phyloP scores from a whole-genome alignment of 768 basidiomycete species.

The Kwoniella pini region DNA sequence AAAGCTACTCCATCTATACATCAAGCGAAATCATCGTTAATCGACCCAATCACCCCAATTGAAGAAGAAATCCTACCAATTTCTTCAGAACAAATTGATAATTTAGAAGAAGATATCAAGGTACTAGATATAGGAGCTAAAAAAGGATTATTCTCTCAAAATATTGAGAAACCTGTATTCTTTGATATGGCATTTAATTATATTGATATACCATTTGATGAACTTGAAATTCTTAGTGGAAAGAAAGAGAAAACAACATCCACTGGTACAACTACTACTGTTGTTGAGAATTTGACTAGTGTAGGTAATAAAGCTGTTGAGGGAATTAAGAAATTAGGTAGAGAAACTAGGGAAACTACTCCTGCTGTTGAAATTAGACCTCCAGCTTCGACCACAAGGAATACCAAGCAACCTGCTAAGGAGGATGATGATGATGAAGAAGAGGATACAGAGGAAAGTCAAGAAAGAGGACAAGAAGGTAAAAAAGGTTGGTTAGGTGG shows the following conservation, averaged over 20 bases:
- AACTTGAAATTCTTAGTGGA: slow-evolving; percentile 70
- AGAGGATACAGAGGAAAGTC: slow-evolving; percentile 52
- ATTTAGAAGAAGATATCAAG: slow-evolving; percentile 20
- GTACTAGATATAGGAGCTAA: slow-evolving; percentile 44
- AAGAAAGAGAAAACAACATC: slow-evolving; percentile 56
- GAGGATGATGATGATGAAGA: slow-evolving; percentile 60
- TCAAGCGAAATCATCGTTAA: slow-evolving; percentile 33
- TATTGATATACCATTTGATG: slow-evolving; percentile 79
- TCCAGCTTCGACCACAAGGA: not conserved
- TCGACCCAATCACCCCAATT: slow-evolving; percentile 18
- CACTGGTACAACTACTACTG: slow-evolving; percentile 35
- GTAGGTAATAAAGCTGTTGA: slow-evolving; percentile 16
- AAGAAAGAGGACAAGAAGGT: slow-evolving; percentile 11
- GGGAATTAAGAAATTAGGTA: slow-evolving; percentile 34
- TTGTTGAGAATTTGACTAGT: slow-evolving; percentile 23
- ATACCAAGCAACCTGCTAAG: not conserved
- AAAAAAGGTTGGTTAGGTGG: slow-evolving; percentile 51
- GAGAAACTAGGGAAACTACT: slow-evolving; percentile 75
- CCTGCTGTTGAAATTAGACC: slow-evolving; percentile 62
- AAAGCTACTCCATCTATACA: slow-evolving; percentile 21
- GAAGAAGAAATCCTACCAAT: slow-evolving; percentile 35
- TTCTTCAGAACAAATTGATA: slow-evolving; percentile 12
- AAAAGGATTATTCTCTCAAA: slow-evolving; percentile 50
- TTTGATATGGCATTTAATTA: slow-evolving; percentile 95
- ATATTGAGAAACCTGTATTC: slow-evolving; percentile 81